phyloP scores from a whole-genome alignment of 176 grass and related monocot genomes.

The Puya raimondii region DNA sequence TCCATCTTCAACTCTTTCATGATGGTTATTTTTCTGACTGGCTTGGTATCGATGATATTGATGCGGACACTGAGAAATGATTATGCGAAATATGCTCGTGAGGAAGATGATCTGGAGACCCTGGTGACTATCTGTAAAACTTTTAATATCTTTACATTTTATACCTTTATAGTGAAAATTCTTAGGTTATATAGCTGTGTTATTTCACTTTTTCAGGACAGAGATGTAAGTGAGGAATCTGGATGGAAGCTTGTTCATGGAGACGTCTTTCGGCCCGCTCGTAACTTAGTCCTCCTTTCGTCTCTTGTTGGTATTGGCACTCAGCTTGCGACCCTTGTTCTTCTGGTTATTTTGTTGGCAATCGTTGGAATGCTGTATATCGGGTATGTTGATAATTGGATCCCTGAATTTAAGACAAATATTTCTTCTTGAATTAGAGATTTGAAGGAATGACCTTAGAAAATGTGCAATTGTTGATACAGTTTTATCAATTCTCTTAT shows the following conservation, averaged over 20 bases:
- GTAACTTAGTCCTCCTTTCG: conserved; percentile 51
- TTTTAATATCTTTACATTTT: neutral
- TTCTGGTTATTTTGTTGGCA: conserved; percentile 87
- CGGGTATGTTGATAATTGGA: conserved; percentile 44
- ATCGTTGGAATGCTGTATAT: conserved; percentile 94
- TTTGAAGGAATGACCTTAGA: neutral
- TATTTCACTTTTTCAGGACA: conserved; percentile 43
- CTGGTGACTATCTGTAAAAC: conserved; percentile 38
- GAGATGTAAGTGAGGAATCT: conserved; percentile 98
- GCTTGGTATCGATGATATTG: conserved; percentile 98
- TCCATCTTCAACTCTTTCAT: conserved; percentile 99
- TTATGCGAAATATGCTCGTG: conserved; percentile 99
- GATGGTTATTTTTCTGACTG: conserved; percentile 99
- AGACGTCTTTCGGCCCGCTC: conserved; percentile 88
- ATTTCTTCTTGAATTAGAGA: neutral
- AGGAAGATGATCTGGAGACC: conserved; percentile 93
- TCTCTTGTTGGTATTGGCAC: conserved; percentile 87
- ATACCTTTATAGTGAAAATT: conserved; percentile 5
- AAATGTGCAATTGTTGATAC: neutral
- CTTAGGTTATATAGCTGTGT: neutral
- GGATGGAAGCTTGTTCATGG: conserved; percentile 99
- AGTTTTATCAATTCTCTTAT: no score
- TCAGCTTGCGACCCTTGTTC: conserved; percentile 72
- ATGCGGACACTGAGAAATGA: conserved; percentile 99
- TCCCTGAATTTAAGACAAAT: neutral